phyloP scores from a whole-genome alignment of 108 stramenopile genomes.

The Skeletonema potamos region DNA sequence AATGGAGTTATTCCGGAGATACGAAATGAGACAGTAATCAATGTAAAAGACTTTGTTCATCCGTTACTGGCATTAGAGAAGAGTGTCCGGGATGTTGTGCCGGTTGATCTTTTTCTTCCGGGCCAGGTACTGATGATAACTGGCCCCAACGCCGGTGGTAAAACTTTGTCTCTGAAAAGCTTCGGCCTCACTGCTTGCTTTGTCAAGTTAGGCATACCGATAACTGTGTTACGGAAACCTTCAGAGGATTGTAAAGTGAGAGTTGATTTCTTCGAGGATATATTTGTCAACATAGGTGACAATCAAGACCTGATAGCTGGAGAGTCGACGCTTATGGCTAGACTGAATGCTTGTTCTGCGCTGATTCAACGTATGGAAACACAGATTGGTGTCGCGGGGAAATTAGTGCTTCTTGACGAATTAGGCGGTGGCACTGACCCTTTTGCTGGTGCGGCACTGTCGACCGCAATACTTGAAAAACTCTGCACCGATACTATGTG shows the following conservation, averaged over 20 bases:
- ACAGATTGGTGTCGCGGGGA: background rate
- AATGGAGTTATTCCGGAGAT: conserved; percentile 54
- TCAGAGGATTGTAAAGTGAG: conserved; percentile 10
- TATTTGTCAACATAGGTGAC: conserved; percentile 75
- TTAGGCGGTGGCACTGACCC: conserved; percentile 83
- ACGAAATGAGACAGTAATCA: conserved; percentile 30
- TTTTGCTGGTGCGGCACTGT: conserved; percentile 67
- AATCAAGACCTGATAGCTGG: conserved; percentile 60
- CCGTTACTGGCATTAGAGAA: conserved; percentile 51
- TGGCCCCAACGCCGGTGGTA: conserved; percentile 83
- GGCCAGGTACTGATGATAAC: conserved; percentile 57
- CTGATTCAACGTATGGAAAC: conserved; percentile 42
- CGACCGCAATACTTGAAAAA: conserved; percentile 76
- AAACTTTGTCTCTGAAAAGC: conserved; percentile 75
- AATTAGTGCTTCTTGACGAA: conserved; percentile 73
- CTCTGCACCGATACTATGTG: conserved; percentile 26
- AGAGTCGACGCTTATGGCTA: conserved; percentile 77
- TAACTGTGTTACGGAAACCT: conserved; percentile 7
- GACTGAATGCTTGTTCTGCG: conserved; percentile 54
- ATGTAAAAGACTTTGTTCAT: conserved; percentile 54
- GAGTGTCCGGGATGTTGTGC: conserved; percentile 42
- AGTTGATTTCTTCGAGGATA: conserved; percentile 65
- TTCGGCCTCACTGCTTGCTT: conserved; percentile 68
- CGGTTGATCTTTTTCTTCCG: conserved; percentile 61
- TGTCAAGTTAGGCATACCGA: conserved; percentile 56